Percentiles rank a stretch among this genome's conserved stretches.
Evolutionary conservation across 2,329 filamentous ascomycete genomes (phyloP).

Genomic region (Coniochaeta ligniaria): DNA sequence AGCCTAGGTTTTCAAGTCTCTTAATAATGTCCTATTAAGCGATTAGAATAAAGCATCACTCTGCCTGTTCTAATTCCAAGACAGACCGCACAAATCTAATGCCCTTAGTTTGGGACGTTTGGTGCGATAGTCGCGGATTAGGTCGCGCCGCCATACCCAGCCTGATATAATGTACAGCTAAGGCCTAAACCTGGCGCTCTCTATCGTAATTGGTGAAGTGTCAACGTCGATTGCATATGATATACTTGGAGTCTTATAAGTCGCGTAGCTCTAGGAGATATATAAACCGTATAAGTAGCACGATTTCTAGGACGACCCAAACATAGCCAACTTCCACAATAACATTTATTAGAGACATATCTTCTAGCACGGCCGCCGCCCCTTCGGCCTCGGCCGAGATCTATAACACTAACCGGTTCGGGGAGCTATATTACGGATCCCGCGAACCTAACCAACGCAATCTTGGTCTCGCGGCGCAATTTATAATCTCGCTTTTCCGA

Average conservation of each 20-base stretch:
- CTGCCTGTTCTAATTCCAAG: no score
- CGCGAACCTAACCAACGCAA: neutral
- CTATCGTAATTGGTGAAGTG: neutral
- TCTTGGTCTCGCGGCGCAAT: slow-evolving; percentile 2
- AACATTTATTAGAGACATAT: neutral
- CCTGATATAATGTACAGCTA: neutral
- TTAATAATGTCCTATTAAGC: no score
- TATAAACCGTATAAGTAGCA: neutral
- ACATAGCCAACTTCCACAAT: neutral
- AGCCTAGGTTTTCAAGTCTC: no score
- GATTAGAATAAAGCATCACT: no score
- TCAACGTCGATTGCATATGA: neutral
- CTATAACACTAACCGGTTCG: slow-evolving; percentile 11
- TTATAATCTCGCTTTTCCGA: slow-evolving; percentile 6
- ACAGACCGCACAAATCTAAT: no score
- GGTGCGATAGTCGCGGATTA: neutral
- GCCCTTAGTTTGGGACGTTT: no score
- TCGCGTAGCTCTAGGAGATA: neutral
- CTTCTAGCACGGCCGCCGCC: neutral
- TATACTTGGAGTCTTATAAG: neutral
- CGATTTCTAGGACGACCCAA: neutral
- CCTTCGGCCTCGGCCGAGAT: slow-evolving; percentile 6
- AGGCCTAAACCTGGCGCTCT: neutral
- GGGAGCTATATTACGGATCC: slow-evolving; percentile 7
- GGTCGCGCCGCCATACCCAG: neutral